Base-by-base conservation (phyloP, 768 basidiomycete species). In the Obba rivulosa region DNA sequence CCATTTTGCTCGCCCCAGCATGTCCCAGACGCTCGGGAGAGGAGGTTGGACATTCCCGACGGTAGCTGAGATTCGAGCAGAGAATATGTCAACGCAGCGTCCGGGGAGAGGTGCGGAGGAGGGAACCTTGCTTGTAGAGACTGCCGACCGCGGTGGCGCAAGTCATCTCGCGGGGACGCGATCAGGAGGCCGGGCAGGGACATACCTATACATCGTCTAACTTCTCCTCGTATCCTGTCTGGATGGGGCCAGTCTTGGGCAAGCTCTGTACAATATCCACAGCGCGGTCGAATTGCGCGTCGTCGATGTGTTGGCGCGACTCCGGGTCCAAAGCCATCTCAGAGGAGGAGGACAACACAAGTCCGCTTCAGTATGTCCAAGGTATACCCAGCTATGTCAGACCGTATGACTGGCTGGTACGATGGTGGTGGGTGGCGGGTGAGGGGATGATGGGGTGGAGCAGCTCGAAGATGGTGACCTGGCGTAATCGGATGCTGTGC, bases 181-280 rank as follows among this genome's bases (percentile, higher is more conserved):
- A 34, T 20, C 10, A 34, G 7, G 18, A 35, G 20, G 23, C 38
- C 25, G 44, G 36, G 24, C 14, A 20, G 18, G 16, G 17, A 62
- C 77, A 28, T 52, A 85, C 86, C 90, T 90, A 63, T 97, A 97
- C 81, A 97, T 91, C 10, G 81, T 79, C 13, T n/a, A 97, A 69
- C 65, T 97, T 97, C 64, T 95, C 92, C 56, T 96, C 93, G 62
- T 97, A 96, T 54, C 81, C 88, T 0, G 93, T 96, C 65, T 96
- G 92, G 59, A 97, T 92, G 24, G 93, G 92, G 0, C 94, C 92
- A 9, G 81, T 90, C 74, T 95, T 95, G 1, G 94, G 92, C 25
- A 96, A 71, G 49, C 87, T 70, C 64, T 97, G 94, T 3, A 96
- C 85, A 47, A 97, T 95, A 66, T 94, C 86, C 9, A 97, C 93